These are phyloP conservation scores for Jimgerdemannia flammicorona DNA, from an alignment of 192 early-diverging fungal genomes.

Conservation along the genomic window DNA sequence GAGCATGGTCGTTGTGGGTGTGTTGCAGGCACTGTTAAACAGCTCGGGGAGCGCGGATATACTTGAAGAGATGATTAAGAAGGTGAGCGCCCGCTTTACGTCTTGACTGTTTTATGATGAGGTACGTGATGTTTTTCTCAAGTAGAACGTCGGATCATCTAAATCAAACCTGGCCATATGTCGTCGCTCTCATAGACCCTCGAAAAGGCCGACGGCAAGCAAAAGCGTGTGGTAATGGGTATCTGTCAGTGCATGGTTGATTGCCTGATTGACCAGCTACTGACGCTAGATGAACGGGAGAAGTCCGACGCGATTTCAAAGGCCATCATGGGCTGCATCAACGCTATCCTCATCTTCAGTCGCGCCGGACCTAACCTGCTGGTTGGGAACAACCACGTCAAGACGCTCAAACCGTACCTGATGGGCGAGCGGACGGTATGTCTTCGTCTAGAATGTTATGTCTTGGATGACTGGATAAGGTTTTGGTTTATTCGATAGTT, in stretches of 20 bases:
- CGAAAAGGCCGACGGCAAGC: conserved; percentile 37
- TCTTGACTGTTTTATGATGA: too few species aligned
- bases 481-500: too few species aligned
- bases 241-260: conserved; percentile 69
- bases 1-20: conserved; percentile 22
- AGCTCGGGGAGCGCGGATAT: conserved; percentile 11
- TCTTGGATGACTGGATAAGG: too few species aligned
- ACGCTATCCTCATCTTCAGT: conserved; percentile 23
- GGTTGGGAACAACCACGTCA: conserved; percentile 25
- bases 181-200: conserved; percentile 11
- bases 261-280: conserved; percentile 67
- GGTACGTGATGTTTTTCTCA: too few species aligned
- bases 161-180: neutral
- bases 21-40: conserved; percentile 3
- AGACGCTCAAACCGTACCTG: conserved; percentile 57
- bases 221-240: conserved; percentile 35
- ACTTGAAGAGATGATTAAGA: conserved; percentile 15
- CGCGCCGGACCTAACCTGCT: conserved; percentile 26
- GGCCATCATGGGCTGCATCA: conserved; percentile 19
- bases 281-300: conserved; percentile 58
- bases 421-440: conserved; percentile 16
- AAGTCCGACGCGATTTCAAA: conserved; percentile 3
- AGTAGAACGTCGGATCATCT: too few species aligned
- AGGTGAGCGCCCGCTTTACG: neutral
- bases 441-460: neutral